phyloP scores from a whole-genome alignment of 441 rosid genomes.

The Erodium trifolium region DNA sequence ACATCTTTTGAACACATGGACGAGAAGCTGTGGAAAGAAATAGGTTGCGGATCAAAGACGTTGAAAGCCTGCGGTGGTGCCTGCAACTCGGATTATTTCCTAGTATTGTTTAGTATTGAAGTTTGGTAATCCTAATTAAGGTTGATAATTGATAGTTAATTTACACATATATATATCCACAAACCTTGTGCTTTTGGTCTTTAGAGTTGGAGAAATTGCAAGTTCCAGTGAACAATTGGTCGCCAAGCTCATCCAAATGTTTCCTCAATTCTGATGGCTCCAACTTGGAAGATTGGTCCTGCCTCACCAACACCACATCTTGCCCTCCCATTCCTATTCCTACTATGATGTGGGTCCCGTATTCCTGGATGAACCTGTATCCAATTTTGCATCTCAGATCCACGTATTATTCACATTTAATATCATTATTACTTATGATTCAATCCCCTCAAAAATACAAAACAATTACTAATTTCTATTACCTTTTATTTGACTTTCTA shows the following conservation, averaged over 20 bases:
- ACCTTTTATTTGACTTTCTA: neutral
- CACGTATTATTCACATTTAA: too few species aligned
- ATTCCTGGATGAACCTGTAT: conserved; percentile 74
- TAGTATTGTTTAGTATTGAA: too few species aligned
- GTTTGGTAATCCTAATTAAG: too few species aligned
- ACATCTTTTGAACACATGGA: conserved; percentile 52
- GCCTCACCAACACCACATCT: conserved; percentile 65
- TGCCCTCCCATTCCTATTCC: conserved; percentile 78
- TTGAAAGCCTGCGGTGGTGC: conserved; percentile 59
- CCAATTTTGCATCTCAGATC: too few species aligned
- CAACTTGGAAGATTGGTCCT: conserved; percentile 48
- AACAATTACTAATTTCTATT: neutral
- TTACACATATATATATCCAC: neutral
- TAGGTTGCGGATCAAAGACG: conserved; percentile 45
- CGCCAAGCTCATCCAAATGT: conserved; percentile 66
- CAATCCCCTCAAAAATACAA: neutral
- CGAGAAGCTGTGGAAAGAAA: conserved; percentile 35
- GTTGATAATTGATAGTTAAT: too few species aligned
- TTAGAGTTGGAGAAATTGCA: conserved; percentile 34
- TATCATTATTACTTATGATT: neutral
- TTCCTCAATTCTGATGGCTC: conserved; percentile 49
- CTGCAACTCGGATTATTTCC: conserved; percentile 27
- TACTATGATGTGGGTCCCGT: conserved; percentile 77
- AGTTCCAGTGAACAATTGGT: conserved; percentile 62
- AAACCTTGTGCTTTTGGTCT: conserved; percentile 39